A percentile compares a stretch with the other conserved stretches of the same genome.
Conservation (phyloP, 2,329 filamentous ascomycete species). For the Amauroascus verrucosus region DNA sequence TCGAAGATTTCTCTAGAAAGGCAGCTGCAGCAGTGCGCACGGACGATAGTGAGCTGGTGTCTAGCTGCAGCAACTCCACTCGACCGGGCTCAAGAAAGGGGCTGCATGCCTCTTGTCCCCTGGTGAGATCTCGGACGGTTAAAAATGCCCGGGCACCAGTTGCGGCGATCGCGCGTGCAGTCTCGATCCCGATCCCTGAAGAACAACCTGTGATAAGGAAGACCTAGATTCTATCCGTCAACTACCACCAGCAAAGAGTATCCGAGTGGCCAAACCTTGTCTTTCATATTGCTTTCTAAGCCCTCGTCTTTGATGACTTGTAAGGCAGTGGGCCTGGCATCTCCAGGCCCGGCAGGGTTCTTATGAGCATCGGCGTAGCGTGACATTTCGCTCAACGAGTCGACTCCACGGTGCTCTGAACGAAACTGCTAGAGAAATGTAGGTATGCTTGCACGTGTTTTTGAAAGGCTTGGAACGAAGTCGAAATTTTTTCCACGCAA, state of each 20-base stretch:
- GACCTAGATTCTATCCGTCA: neutral
- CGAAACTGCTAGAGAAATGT: too few species aligned
- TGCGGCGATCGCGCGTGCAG: constrained; percentile 29
- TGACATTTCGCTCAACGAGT: constrained; percentile 1
- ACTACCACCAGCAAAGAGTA: neutral
- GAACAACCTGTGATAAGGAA: constrained; percentile 24
- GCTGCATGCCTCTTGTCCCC: constrained; percentile 25
- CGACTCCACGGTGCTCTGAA: too few species aligned
- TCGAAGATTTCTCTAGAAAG: constrained; percentile 22
- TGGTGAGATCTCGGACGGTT: constrained; percentile 29
- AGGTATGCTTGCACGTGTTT: too few species aligned
- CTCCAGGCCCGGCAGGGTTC: constrained; percentile 13
- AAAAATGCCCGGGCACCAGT: constrained; percentile 31
- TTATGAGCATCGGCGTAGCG: constrained; percentile 18
- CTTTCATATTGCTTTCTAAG: constrained; percentile 11
- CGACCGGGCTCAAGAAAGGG: constrained; percentile 18
- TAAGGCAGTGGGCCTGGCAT: constrained; percentile 21
- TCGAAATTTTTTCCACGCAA: too few species aligned
- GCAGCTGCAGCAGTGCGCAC: constrained; percentile 23
- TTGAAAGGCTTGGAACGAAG: neutral
- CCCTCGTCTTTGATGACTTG: constrained; percentile 21
- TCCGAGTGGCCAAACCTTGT: neutral
- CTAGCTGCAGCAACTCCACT: constrained; percentile 24
- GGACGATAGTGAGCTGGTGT: constrained; percentile 26
- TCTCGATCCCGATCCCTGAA: constrained; percentile 30